These are phyloP conservation scores for Colletotrichum aenigma DNA, from an alignment of 2,329 filamentous ascomycete species.

Conservation along the genomic window DNA sequence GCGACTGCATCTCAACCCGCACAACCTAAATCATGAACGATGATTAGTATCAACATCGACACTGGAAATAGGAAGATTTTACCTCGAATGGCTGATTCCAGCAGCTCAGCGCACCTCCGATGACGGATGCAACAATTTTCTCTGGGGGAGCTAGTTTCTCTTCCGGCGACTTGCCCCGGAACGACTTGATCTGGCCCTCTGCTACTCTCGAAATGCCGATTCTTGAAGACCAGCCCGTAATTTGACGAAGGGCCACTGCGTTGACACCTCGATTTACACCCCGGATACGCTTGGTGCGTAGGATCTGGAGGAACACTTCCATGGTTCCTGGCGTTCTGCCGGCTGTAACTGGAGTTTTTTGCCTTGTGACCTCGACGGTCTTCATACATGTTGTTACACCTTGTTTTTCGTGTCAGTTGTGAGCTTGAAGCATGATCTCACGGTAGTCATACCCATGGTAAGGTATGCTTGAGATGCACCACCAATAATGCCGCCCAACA, in stretches of 20 bases:
- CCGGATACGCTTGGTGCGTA: conserved; percentile 15
- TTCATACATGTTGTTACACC: conserved; percentile 22
- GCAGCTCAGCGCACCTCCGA: conserved; percentile 15
- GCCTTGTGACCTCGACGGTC: conserved; percentile 16
- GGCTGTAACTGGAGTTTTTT: neutral
- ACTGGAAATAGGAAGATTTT: neutral
- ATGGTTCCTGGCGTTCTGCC: conserved; percentile 4
- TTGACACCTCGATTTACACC: conserved; percentile 20
- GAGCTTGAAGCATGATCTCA: neutral
- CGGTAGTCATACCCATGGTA: neutral
- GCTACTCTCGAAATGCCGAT: conserved; percentile 21
- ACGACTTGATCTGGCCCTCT: conserved; percentile 4
- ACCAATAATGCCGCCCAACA: conserved; percentile 14
- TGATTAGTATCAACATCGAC: neutral
- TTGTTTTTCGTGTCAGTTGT: neutral
- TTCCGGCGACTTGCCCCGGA: neutral
- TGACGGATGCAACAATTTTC: conserved; percentile 10
- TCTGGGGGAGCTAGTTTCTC: neutral
- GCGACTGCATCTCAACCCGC: conserved; percentile 3
- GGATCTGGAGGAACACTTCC: conserved; percentile 15
- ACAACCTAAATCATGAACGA: neutral
- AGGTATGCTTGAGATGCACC: conserved; percentile 20
- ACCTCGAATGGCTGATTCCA: conserved; percentile 24
- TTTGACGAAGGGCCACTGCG: conserved; percentile 15
- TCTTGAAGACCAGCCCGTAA: conserved; percentile 20